phyloP scores from a whole-genome alignment of 148 eudicot genomes.

The Vaccinium corymbosum region DNA sequence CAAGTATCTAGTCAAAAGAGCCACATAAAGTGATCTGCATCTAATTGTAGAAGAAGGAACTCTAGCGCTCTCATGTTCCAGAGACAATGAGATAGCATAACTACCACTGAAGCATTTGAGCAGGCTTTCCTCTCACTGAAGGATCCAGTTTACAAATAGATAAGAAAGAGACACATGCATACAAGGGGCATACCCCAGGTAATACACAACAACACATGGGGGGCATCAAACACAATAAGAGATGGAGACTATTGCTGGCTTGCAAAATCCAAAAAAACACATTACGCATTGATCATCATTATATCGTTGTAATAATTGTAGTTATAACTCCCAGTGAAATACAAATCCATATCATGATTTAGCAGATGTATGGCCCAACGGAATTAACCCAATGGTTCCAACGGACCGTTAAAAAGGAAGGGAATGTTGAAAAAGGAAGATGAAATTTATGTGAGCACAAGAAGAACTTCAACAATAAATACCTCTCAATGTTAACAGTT shows the following conservation, averaged over 20 bases:
- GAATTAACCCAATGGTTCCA: background rate
- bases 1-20: background rate
- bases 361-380: background rate
- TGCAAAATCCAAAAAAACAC: background rate
- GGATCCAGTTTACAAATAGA: background rate
- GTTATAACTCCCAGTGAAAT: background rate
- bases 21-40: background rate
- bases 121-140: background rate
- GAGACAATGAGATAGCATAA: background rate
- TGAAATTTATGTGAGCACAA: background rate
- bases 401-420: background rate
- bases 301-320: background rate
- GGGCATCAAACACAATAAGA: background rate
- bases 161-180: background rate
- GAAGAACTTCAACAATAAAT: slow-evolving; percentile 18
- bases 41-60: background rate
- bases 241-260: background rate
- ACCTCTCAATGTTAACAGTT: slow-evolving; percentile 40
- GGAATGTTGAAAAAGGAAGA: background rate
- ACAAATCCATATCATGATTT: background rate
- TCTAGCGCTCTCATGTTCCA: background rate
- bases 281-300: background rate
- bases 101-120: background rate
- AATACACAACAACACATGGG: background rate
- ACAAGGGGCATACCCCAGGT: background rate